Evolutionary conservation across 2,329 filamentous ascomycete species (phyloP).

Genomic region (Fusarium devonianum): DNA sequence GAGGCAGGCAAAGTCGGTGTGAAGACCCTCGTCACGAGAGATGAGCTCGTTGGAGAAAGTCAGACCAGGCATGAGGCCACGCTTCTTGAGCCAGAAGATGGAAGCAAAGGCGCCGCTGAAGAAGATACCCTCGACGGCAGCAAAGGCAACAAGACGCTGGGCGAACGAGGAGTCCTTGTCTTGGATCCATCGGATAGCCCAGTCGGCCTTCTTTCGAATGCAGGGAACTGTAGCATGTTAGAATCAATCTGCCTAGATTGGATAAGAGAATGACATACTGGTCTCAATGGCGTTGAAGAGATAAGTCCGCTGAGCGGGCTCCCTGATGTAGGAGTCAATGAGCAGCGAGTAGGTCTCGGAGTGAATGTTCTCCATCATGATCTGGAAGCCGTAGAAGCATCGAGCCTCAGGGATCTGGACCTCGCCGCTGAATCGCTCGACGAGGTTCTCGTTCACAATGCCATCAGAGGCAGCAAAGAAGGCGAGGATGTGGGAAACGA

Average conservation of each 20-base stretch:
- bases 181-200: slow-evolving; percentile 93
- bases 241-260: neutral
- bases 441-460: slow-evolving; percentile 99
- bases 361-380: slow-evolving; percentile 99
- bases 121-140: slow-evolving; percentile 99
- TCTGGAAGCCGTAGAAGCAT: slow-evolving; percentile 99
- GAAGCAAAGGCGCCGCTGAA: slow-evolving; percentile 98
- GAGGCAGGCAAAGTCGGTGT: slow-evolving; percentile 98
- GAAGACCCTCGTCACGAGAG: slow-evolving; percentile 98
- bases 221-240: slow-evolving; percentile 72
- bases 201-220: slow-evolving; percentile 98
- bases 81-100: slow-evolving; percentile 99
- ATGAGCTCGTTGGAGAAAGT: slow-evolving; percentile 99
- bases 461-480: slow-evolving; percentile 99
- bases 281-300: slow-evolving; percentile 99
- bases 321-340: slow-evolving; percentile 99
- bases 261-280: slow-evolving; percentile 63
- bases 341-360: slow-evolving; percentile 99
- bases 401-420: slow-evolving; percentile 97
- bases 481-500: slow-evolving; percentile 96
- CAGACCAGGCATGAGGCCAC: slow-evolving; percentile 96
- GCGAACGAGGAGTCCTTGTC: slow-evolving; percentile 95
- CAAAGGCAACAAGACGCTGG: slow-evolving; percentile 94
- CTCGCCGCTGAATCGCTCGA: slow-evolving; percentile 96
- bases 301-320: slow-evolving; percentile 90